Evolutionary conservation across 176 grass and related monocot species (phyloP).

Genomic region (Thinopyrum elongatum): DNA sequence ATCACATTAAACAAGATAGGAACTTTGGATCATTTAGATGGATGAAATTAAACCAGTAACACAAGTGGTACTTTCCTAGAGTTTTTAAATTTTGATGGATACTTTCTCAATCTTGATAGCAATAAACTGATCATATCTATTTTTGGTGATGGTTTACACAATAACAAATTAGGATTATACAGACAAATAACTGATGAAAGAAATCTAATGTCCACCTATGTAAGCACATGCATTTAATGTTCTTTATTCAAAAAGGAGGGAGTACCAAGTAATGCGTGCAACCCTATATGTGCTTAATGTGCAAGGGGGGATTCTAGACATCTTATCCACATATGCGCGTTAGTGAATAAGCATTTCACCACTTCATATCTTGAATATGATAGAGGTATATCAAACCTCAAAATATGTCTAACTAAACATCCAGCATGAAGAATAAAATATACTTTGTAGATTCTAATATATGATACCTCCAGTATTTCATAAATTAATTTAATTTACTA

Average conservation of each 20-base stretch:
- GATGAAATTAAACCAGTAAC: too few relatives aligned
- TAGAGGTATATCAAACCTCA: not conserved
- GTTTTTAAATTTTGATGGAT: too few relatives aligned
- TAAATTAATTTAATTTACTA: not conserved
- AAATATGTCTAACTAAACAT: not conserved
- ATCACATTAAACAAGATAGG: too few relatives aligned
- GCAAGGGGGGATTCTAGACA: not conserved
- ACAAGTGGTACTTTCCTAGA: too few relatives aligned
- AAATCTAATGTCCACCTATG: not conserved
- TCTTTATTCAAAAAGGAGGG: not conserved
- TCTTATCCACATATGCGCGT: not conserved
- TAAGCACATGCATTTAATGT: not conserved
- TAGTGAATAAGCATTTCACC: too few relatives aligned
- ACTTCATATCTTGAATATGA: not conserved
- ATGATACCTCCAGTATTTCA: not conserved
- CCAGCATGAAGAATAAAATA: too few relatives aligned
- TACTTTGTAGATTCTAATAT: not conserved
- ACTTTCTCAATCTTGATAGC: too few relatives aligned
- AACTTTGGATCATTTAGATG: too few relatives aligned
- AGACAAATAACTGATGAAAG: not conserved
- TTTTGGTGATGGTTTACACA: not conserved
- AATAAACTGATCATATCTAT: too few relatives aligned
- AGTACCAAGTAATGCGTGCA: too few relatives aligned
- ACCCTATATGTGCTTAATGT: not conserved
- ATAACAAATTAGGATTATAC: not conserved